A percentile compares a stretch with the other conserved stretches of the same genome.
These are phyloP conservation scores for Escovopsis weberi DNA, from an alignment of 2,329 filamentous ascomycete species.

Conservation along the genomic window DNA sequence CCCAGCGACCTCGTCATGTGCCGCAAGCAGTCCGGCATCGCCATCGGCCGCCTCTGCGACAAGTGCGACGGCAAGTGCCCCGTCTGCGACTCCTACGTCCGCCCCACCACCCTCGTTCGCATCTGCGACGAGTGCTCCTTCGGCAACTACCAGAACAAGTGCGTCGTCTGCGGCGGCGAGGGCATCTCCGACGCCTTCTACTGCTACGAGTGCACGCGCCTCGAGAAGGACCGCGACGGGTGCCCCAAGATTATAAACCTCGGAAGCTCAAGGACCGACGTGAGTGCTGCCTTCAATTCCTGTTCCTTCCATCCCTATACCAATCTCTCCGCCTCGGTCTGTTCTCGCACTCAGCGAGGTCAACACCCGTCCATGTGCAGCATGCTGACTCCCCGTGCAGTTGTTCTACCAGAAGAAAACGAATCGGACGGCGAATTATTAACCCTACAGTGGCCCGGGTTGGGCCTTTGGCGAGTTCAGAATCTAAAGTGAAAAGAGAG, in stretches of 20 bases:
- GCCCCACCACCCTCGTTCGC: constrained; percentile 88
- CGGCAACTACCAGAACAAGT: constrained; percentile 99
- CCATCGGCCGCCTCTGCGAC: constrained; percentile 96
- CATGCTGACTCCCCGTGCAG: constrained; percentile 16
- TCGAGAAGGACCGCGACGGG: constrained; percentile 94
- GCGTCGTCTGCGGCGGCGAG: constrained; percentile 94
- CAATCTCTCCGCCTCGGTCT: too few species aligned
- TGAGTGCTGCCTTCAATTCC: constrained; percentile 31
- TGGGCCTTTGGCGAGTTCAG: constrained; percentile 19
- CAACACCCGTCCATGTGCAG: neutral
- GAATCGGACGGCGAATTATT: constrained; percentile 43
- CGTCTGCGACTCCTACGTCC: constrained; percentile 97
- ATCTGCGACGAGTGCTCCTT: constrained; percentile 99
- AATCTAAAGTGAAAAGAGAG: neutral
- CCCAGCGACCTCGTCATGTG: constrained; percentile 93
- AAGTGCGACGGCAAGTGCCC: constrained; percentile 99
- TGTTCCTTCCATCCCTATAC: constrained; percentile 8
- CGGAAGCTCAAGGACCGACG: constrained; percentile 86
- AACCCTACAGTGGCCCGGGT: constrained; percentile 34
- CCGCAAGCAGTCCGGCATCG: constrained; percentile 94
- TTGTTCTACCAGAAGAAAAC: constrained; percentile 54
- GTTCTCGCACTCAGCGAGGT: too few species aligned
- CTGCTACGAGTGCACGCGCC: constrained; percentile 93
- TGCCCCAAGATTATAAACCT: constrained; percentile 99
- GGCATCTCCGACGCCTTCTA: constrained; percentile 98